These are phyloP conservation scores for Dissophora globulifera DNA, from an alignment of 192 early-diverging fungal species.

Conservation along the genomic window DNA sequence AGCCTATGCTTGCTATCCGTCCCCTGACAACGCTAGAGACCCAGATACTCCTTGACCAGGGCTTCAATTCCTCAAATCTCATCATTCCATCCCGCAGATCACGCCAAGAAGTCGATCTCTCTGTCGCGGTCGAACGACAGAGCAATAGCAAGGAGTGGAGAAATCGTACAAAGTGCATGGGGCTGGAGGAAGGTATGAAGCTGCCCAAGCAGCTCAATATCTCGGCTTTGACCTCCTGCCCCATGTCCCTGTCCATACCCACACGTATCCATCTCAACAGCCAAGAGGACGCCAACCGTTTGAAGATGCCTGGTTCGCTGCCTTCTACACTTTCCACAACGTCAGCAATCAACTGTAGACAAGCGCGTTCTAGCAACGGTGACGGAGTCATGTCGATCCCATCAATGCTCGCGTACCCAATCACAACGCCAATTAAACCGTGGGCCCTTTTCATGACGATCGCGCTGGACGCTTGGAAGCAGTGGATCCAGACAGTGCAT, in stretches of 20 bases:
- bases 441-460: conserved; percentile 19
- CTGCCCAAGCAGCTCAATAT: conserved; percentile 24
- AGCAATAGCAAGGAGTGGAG: neutral
- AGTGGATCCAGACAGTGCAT: conserved; percentile 43
- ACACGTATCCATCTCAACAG: neutral
- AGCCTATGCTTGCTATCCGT: conserved; percentile 29
- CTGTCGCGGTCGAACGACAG: neutral
- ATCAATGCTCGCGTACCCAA: conserved; percentile 15
- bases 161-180: conserved; percentile 32
- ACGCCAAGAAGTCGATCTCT: neutral
- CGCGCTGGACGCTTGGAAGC: conserved; percentile 42
- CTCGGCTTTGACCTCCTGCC: conserved; percentile 21
- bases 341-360: neutral
- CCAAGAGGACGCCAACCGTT: neutral
- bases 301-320: conserved; percentile 29
- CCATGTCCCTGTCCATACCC: neutral
- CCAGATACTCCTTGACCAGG: neutral
- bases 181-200: conserved; percentile 16
- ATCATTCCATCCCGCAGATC: neutral
- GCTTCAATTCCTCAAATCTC: neutral
- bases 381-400: conserved; percentile 15
- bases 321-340: neutral
- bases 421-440: neutral
- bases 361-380: neutral
- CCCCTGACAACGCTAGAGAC: conserved; percentile 15